These are phyloP conservation scores for Gracilaria caudata DNA, from an alignment of 23 red algal genomes.

Conservation along the genomic window DNA sequence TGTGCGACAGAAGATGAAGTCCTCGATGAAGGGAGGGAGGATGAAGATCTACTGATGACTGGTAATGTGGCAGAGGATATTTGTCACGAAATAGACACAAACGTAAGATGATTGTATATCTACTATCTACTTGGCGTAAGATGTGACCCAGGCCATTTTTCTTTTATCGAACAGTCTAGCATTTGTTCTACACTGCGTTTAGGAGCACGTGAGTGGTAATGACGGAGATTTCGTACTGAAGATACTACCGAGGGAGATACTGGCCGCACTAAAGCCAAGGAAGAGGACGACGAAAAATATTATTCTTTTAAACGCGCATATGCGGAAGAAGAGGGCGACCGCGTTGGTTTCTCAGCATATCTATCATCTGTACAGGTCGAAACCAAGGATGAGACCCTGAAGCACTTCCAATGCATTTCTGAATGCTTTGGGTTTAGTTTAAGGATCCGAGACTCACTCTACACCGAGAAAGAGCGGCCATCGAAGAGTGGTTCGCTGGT, in stretches of 20 bases:
- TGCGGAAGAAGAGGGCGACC: background rate
- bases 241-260: background rate
- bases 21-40: background rate
- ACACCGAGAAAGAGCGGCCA: background rate
- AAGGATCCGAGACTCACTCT: background rate
- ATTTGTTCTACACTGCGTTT: background rate
- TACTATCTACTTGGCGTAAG: too few relatives aligned
- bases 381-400: background rate
- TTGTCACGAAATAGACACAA: background rate
- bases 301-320: background rate
- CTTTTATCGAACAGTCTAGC: too few relatives aligned
- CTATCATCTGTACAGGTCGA: background rate
- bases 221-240: background rate
- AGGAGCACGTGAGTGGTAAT: background rate
- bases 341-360: background rate
- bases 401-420: background rate
- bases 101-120: background rate
- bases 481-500: too few relatives aligned
- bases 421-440: background rate
- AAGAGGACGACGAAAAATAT: background rate
- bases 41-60: background rate
- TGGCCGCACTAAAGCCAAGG: background rate
- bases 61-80: too few relatives aligned
- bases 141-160: too few relatives aligned
- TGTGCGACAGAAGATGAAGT: background rate